Evolutionary conservation across 768 basidiomycete genomes (phyloP).

Genomic region (Boletus subcaerulescens): DNA sequence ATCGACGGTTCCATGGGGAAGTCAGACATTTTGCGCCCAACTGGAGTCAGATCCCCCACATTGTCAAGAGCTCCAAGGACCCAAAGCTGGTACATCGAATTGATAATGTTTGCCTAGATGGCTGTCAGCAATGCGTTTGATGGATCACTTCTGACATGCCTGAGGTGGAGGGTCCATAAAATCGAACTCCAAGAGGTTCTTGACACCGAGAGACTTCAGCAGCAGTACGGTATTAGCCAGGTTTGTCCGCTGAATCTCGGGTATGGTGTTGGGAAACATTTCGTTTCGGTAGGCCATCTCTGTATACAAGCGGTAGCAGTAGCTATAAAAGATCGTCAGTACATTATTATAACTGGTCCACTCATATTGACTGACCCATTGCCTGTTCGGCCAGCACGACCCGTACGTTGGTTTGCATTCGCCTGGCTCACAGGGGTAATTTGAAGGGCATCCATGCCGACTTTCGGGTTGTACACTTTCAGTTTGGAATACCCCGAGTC

Average conservation of each 20-base stretch:
- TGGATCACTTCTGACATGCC: constrained; percentile 37
- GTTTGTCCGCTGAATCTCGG: constrained; percentile 98
- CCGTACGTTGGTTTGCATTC: constrained; percentile 94
- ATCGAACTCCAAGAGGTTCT: constrained; percentile 96
- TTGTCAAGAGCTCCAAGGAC: constrained; percentile 97
- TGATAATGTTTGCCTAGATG: constrained; percentile 86
- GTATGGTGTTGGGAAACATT: constrained; percentile 92
- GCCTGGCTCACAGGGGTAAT: constrained; percentile 99
- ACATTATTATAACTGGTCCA: not conserved
- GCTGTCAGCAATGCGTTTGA: not conserved
- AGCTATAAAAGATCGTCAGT: constrained; percentile 43
- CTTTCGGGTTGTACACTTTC: constrained; percentile 98
- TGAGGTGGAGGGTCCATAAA: constrained; percentile 99
- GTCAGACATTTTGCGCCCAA: constrained; percentile 96
- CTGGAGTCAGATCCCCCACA: constrained; percentile 89
- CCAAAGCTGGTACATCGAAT: constrained; percentile 99
- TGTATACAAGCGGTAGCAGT: constrained; percentile 95
- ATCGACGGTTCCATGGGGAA: constrained; percentile 99
- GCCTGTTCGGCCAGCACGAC: constrained; percentile 95
- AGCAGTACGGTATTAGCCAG: constrained; percentile 94
- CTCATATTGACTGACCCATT: constrained; percentile 62
- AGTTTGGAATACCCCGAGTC: constrained; percentile 97
- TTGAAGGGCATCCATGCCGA: constrained; percentile 98
- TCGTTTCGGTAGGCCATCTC: constrained; percentile 97
- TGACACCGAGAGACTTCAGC: constrained; percentile 94